Percentiles rank a stretch among this genome's conserved stretches.
Conservation (phyloP, 2,329 filamentous ascomycete genomes). For the Aulographum hederae region DNA sequence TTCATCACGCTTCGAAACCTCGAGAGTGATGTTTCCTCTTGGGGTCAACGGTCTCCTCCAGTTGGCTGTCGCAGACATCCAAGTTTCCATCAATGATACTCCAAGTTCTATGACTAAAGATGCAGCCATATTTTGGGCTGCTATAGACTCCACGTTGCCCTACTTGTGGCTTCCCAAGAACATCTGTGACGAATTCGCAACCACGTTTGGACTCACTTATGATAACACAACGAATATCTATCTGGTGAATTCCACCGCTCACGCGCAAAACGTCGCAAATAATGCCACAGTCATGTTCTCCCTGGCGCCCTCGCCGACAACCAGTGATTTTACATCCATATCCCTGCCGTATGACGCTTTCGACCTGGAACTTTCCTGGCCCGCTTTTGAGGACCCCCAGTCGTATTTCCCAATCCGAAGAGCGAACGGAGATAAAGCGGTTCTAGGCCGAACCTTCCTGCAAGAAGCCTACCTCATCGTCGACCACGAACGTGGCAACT, state of each 20-base stretch:
- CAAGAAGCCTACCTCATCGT: conserved; percentile 22
- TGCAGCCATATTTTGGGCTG: conserved; percentile 1
- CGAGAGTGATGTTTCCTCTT: conserved; percentile 11
- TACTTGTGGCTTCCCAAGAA: conserved; percentile 20
- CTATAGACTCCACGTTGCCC: conserved; percentile 22
- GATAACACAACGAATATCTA: conserved; percentile 18
- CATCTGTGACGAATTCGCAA: conserved; percentile 21
- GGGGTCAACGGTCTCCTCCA: too few relatives aligned
- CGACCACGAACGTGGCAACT: conserved; percentile 13
- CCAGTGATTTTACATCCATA: conserved; percentile 10
- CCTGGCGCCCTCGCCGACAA: conserved; percentile 3
- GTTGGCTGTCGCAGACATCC: too few relatives aligned
- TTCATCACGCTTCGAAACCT: conserved; percentile 15
- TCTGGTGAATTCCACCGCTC: conserved; percentile 18
- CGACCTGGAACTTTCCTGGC: conserved; percentile 12
- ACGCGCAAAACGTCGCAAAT: conserved; percentile 4
- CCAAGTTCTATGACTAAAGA: conserved; percentile 15
- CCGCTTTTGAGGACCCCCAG: conserved; percentile 7
- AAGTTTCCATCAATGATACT: too few relatives aligned
- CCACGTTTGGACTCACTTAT: conserved; percentile 20
- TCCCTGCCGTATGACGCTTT: conserved; percentile 20
- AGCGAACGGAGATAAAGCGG: conserved; percentile 19
- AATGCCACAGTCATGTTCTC: background rate
- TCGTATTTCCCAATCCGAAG: conserved; percentile 19
- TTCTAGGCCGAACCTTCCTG: conserved; percentile 20